Percentiles rank a stretch among this genome's conserved stretches.
These are phyloP conservation scores for Pythium sp. DNA, from an alignment of 352 stramenopile genomes.

Conservation along the genomic window DNA sequence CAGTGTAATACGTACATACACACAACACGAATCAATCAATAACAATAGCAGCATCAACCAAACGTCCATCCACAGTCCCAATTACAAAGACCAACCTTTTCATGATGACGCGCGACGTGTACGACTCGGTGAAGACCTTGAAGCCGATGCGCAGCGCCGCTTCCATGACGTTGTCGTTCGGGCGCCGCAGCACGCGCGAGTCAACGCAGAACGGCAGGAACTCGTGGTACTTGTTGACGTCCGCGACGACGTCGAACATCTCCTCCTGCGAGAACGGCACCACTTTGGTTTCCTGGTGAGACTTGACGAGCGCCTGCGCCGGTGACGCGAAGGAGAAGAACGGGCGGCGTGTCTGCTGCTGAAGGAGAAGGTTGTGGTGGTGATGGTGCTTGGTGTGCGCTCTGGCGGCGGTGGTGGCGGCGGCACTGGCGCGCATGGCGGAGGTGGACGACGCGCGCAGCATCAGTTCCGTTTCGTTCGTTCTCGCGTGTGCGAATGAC, in stretches of 20 bases:
- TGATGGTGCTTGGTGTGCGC: not conserved
- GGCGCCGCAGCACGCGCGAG: constrained; percentile 61
- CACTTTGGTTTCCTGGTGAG: constrained; percentile 63
- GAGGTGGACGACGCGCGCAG: constrained; percentile 12
- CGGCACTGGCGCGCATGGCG: constrained; percentile 4
- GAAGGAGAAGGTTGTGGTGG: not conserved
- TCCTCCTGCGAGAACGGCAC: constrained; percentile 74
- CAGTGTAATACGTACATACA: not conserved
- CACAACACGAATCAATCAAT: not conserved
- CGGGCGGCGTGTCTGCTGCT: constrained; percentile 4
- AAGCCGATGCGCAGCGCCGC: constrained; percentile 70
- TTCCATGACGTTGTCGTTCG: constrained; percentile 82
- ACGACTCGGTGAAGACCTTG: constrained; percentile 82
- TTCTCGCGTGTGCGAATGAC: not conserved
- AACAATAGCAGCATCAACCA: not conserved
- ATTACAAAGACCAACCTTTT: constrained; percentile 32
- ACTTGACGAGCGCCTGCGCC: constrained; percentile 57
- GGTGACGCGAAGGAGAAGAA: constrained; percentile 67
- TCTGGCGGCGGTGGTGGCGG: not conserved
- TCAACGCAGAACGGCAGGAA: constrained; percentile 84
- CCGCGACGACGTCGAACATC: constrained; percentile 81
- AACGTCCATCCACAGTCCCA: not conserved
- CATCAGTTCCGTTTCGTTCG: constrained; percentile 20
- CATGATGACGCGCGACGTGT: constrained; percentile 81
- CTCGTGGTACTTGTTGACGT: constrained; percentile 67